Percentiles rank a stretch among this genome's conserved stretches.
These are phyloP conservation scores for Hibiscus tridactylites DNA, from an alignment of 345 rosid genomes.

Conservation along the genomic window DNA sequence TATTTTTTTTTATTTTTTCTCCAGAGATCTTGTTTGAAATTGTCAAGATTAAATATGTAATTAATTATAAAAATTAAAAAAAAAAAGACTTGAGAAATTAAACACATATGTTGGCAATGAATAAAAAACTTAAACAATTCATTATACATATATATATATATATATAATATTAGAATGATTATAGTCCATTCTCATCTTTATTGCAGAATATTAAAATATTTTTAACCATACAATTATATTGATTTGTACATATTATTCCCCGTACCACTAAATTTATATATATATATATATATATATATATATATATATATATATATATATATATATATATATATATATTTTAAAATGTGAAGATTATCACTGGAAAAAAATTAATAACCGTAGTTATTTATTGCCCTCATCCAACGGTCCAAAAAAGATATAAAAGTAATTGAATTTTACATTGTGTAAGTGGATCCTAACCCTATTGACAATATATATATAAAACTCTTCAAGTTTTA, in stretches of 20 bases:
- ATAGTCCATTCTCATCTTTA: background rate
- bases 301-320: too few species aligned
- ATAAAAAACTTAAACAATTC: background rate
- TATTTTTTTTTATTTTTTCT: background rate
- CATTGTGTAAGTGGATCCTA: too few species aligned
- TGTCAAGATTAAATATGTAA: background rate
- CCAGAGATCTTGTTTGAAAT: background rate
- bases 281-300: too few species aligned
- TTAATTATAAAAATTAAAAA: background rate
- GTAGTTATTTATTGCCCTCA: too few species aligned
- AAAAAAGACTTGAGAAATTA: slow-evolving; percentile 2
- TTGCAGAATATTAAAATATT: background rate
- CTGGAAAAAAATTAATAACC: too few species aligned
- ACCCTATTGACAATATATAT: too few species aligned
- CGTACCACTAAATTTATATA: too few species aligned
- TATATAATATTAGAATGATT: background rate
- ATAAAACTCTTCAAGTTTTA: too few species aligned
- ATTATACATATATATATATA: background rate
- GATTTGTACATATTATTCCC: background rate
- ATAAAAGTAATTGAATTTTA: too few species aligned
- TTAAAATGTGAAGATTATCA: too few species aligned
- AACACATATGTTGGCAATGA: background rate
- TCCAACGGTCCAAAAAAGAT: too few species aligned
- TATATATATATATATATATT: too few species aligned
- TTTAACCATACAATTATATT: background rate